Percentiles rank a stretch among this genome's conserved stretches.
Conservation (phyloP, 495 filamentous ascomycete genomes). For the Penicillium arizonense region DNA sequence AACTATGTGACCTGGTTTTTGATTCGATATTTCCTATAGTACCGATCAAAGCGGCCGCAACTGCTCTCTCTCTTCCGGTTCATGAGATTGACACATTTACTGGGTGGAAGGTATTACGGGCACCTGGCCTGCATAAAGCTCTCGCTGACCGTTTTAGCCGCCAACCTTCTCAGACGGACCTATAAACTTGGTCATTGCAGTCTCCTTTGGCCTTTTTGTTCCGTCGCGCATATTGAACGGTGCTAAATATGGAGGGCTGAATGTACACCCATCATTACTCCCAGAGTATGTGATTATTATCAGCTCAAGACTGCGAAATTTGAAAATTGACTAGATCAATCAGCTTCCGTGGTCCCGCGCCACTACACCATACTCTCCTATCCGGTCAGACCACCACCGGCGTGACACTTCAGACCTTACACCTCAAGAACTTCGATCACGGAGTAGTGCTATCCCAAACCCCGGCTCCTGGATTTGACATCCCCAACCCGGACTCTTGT, state of each 20-base stretch:
- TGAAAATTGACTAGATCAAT: slow-evolving; percentile 1
- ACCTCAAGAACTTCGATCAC: slow-evolving; percentile 70
- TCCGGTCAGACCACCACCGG: slow-evolving; percentile 55
- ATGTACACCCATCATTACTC: slow-evolving; percentile 92
- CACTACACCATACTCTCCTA: slow-evolving; percentile 77
- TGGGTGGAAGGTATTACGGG: slow-evolving; percentile 64
- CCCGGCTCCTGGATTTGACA: slow-evolving; percentile 47
- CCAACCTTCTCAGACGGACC: slow-evolving; percentile 48
- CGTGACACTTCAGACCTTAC: slow-evolving; percentile 81
- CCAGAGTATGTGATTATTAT: slow-evolving; percentile 60
- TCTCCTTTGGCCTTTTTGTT: slow-evolving; percentile 93
- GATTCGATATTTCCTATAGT: slow-evolving; percentile 46
- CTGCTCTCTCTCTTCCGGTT: slow-evolving; percentile 59
- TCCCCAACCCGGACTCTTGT: slow-evolving; percentile 42
- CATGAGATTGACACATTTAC: slow-evolving; percentile 78
- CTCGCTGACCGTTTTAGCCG: slow-evolving; percentile 44
- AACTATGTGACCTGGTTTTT: slow-evolving; percentile 8
- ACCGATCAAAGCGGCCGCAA: slow-evolving; percentile 68
- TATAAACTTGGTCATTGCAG: slow-evolving; percentile 84
- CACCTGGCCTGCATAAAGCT: not conserved
- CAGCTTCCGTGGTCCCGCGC: slow-evolving; percentile 73
- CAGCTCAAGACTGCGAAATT: not conserved
- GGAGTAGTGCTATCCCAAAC: slow-evolving; percentile 73
- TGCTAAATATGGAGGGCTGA: slow-evolving; percentile 81
- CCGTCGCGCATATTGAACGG: slow-evolving; percentile 68